phyloP scores from a whole-genome alignment of 768 basidiomycete genomes.

The Psilocybe cubensis region DNA sequence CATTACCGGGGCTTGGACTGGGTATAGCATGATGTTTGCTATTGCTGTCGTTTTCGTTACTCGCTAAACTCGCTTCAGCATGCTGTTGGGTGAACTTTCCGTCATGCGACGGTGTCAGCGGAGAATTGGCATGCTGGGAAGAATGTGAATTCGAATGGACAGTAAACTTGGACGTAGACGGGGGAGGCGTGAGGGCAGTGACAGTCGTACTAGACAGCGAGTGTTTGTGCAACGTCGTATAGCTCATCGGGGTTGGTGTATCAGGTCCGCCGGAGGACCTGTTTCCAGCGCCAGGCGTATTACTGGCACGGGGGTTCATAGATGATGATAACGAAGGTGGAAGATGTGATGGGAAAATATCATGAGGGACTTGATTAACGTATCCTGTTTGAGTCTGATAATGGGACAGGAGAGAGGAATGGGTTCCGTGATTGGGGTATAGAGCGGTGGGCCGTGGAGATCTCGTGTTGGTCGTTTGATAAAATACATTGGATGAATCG shows the following conservation, averaged over 20 bases:
- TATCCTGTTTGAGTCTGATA: slow-evolving; percentile 35
- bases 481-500: slow-evolving; percentile 66
- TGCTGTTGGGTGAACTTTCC: background rate
- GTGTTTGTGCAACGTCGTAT: slow-evolving; percentile 33
- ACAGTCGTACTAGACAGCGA: slow-evolving; percentile 53
- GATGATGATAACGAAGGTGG: slow-evolving; percentile 42
- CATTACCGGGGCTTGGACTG: background rate
- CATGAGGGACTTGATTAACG: slow-evolving; percentile 36
- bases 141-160: too few relatives aligned
- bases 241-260: slow-evolving; percentile 44
- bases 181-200: slow-evolving; percentile 37
- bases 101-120: slow-evolving; percentile 25
- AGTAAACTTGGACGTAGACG: slow-evolving; percentile 22
- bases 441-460: slow-evolving; percentile 48
- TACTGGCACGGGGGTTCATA: slow-evolving; percentile 37
- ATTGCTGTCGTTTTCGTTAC: background rate
- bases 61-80: background rate
- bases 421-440: slow-evolving; percentile 50
- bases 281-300: slow-evolving; percentile 23
- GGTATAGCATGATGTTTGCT: background rate
- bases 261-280: slow-evolving; percentile 38
- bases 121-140: slow-evolving; percentile 20
- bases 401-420: slow-evolving; percentile 44
- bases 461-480: slow-evolving; percentile 58
- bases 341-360: slow-evolving; percentile 46